Base-by-base conservation (phyloP, 805 yeast species). In the Barnettozyma siamensis region DNA sequence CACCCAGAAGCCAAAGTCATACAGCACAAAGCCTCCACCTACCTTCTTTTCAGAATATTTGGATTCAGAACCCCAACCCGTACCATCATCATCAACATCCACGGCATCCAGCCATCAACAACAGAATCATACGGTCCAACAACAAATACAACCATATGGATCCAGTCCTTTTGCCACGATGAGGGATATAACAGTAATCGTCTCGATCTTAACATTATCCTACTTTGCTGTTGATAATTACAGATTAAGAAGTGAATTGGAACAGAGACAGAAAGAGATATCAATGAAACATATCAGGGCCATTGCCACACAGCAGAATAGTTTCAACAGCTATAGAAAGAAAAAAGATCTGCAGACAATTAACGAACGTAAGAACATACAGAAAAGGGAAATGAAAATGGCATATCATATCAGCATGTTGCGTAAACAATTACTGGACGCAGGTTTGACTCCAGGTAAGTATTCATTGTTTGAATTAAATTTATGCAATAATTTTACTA, bases 391-490 rank as follows among this genome's bases (percentile, higher is more conserved):
- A 54, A 72, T 66, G 65, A 78, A 76, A 59, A 75, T 81, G 83
- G 69, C 74, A 5, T 62, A 81, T 55, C 91, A 83, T 53, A 70
- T 83, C 31, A 87, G 85, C 2, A 57, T 83, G 59, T 60, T 83
- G 27, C 64, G 85, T 38, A 69, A 77, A 50, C 88, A 83, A 53
- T 61, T 83, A 41, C 50, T 60, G 3, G 83, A 78, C n/a, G 52
- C 58, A 4, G 84, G 83, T 0, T 42, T 70, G 10, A 73, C 72
- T n/a, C 88, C 88, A 13, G 50, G 60, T 55, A 41, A 10, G 59
- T 53, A 21, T 21, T n/a, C n/a, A n/a, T n/a, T n/a, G n/a, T n/a
- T n/a, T n/a, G n/a, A n/a, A n/a, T n/a, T n/a, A n/a, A n/a, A n/a
- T n/a, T n/a, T n/a, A n/a, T n/a, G n/a, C n/a, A n/a, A n/a, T n/a